Base-by-base conservation (phyloP, 441 rosid species). In the Populus trichocarpa region DNA sequence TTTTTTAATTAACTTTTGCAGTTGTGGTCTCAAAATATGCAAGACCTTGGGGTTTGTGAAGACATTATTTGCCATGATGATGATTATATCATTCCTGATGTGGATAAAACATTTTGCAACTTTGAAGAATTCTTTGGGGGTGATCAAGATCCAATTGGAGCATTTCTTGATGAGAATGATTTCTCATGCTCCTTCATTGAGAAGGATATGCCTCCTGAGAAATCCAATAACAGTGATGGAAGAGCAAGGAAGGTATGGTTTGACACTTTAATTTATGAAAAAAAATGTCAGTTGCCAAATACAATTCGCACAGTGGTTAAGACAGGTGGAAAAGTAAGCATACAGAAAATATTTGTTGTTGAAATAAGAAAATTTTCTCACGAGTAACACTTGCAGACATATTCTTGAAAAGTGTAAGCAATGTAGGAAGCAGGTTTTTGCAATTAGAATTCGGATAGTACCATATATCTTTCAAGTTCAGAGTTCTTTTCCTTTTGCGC, bases 51-150 rank as follows among this genome's bases (percentile, higher is more conserved):
- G 61, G 61, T 53, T 36, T 95, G 97, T 71, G 91, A 93, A 80
- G 96, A 93, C 73, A 79, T 79, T 67, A 80, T 83, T 8, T 82
- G 76, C 65, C 80, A 32, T 32, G 33, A 79, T 65, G 93, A 90
- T 59, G 88, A 91, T 80, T 86, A 89, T 53, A 86, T 87, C 77
- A 90, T 92, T 33, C 98, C 98, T 30, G 98, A 95, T 74, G 89
- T 95, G 63, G 98, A 92, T 81, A 80, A 86, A 78, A 89, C 92
- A 40, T 95, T 95, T 76, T 78, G 82, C 76, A 92, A 89, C 88
- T 90, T 89, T 75, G 99, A 95, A 81, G 98, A 92, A 32, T 84
- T 89, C 20, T 95, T 95, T 77, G 90, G 93, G 77, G 89, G 85
- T 76, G 90, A 93, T 74, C 89, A 86, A 70, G 87, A 86, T 75